A percentile compares a stretch with the other conserved stretches of the same genome.
Conservation (phyloP, 2,329 filamentous ascomycete species). For the Phialemoniopsis sp. region DNA sequence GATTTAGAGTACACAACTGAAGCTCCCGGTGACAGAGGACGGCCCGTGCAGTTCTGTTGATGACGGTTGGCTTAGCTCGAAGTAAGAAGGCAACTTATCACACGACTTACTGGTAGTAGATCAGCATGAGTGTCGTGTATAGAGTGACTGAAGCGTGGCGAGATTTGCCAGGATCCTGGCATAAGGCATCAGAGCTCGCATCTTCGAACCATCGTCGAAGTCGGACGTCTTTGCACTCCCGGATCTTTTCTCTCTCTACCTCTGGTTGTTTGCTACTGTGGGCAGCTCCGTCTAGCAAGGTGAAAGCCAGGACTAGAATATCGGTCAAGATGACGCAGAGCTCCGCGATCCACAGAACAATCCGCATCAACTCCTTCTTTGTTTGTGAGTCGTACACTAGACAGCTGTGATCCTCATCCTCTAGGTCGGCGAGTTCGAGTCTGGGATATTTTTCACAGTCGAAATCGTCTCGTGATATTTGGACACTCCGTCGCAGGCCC, state of each 20-base stretch:
- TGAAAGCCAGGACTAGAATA: too few relatives aligned
- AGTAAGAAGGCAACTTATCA: too few relatives aligned
- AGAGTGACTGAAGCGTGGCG: conserved; percentile 7
- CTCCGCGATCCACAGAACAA: conserved; percentile 8
- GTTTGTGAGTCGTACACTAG: conserved; percentile 13
- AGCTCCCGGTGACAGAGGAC: too few relatives aligned
- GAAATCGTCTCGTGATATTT: too few relatives aligned
- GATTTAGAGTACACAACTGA: too few relatives aligned
- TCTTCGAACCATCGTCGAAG: conserved; percentile 25
- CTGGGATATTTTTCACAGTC: conserved; percentile 10
- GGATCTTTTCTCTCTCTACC: conserved; percentile 27
- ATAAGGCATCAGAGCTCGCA: conserved; percentile 9
- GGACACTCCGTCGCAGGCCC: too few relatives aligned
- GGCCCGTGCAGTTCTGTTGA: too few relatives aligned
- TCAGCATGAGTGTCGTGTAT: too few relatives aligned
- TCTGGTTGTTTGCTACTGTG: conserved; percentile 7
- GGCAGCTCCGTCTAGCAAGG: too few relatives aligned
- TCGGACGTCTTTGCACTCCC: too few relatives aligned
- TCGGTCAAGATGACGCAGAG: conserved; percentile 4
- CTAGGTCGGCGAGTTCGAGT: conserved; percentile 1
- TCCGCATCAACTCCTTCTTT: conserved; percentile 10
- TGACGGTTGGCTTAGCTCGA: too few relatives aligned
- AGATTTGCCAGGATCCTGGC: conserved; percentile 28
- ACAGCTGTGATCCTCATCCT: conserved; percentile 4
- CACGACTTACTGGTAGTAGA: too few relatives aligned